Base-by-base conservation (phyloP, 306 rosid genomes). In the Quercus wislizeni region DNA sequence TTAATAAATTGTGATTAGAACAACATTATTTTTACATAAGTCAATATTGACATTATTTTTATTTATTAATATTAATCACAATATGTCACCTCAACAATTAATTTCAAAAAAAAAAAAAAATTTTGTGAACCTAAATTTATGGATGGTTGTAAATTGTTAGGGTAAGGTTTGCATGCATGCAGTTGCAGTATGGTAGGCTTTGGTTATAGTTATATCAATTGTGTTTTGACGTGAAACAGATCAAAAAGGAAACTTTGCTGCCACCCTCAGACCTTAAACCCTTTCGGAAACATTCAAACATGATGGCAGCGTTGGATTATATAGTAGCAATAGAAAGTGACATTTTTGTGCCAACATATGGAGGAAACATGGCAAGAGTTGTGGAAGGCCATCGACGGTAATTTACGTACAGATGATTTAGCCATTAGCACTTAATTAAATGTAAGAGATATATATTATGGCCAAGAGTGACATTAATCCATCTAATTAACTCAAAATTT, bases 301-400 rank as follows among this genome's bases (percentile, higher is more conserved):
- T 91, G 79, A 95, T 91, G 99, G 98, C 99, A 57, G 97, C 97
- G 52, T 67, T 95, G 87, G 98, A 95, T 88, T 95, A 93, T 79
- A 88, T 91, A 5, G 96, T 91, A 71, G 90, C 99, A 30, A 81
- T 95, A 13, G 98, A 93, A 82, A 93, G 98, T 69, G 99, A 91
- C 67, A 90, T 91, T n/a, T 95, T 93, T 51, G 76, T 95, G 80
- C 99, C 98, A 41, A 93, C 99, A 23, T 93, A 90, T 51, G 98
- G 89, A 57, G 97, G 99, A 65, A 95, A 95, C 91, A 95, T 95
- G 97, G 99, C 99, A 25, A 95, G 88, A 87, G 97, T 93, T 41
- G 98, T 91, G 1, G 97, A 90, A 89, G 99, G 99, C 78, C 97
- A 93, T 79, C 83, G 98, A 73, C 86, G 97, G 99, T 92, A 86